Base-by-base conservation (phyloP, 2,329 filamentous ascomycete genomes). In the Beauveria medogensis region DNA sequence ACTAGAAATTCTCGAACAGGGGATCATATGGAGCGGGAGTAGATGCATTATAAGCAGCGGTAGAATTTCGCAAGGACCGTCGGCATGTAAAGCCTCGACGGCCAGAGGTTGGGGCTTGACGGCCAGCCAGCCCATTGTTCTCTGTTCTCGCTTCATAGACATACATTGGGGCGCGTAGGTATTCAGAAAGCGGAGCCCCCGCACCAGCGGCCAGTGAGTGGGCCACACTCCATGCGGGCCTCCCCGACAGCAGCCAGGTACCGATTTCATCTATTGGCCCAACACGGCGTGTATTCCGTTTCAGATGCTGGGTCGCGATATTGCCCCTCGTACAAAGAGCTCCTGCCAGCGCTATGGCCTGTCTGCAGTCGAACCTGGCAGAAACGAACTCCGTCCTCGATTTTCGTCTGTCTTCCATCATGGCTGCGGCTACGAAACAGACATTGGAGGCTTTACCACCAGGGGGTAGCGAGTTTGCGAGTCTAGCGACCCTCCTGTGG, bases 181-280 rank as follows among this genome's bases (percentile, higher is more conserved):
- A 60, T 60, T 60, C 20, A 48, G 50, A 60, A 48, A 48, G 50
- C 41, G 41, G 58, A 48, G 41, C 28, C 58, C 57, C 58, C 41
- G 30, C 48, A 48, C 43, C 43, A 53, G 26, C 57, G 5, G 5
- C 43, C 43, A 53, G 26, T 41, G 2, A 53, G n/a, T 30, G 2
- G 12, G 50, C 57, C 48, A 54, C 57, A 59, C 50, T 43, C 58
- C 58, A 41, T 59, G 56, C 48, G 41, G 50, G 30, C 41, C 51
- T n/a, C n/a, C 30, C 30, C 51, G 48, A 30, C 40, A 54, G 46
- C 55, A 18, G 16, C 18, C 50, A 60, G 58, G 58, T 40, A 55
- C 58, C 50, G 50, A 30, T 24, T 12, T 40, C 40, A 47, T 54
- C 50, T 47, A 59, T 59, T 59, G 57, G 57, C 43, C 43, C 30